Evolutionary conservation across 2,329 filamentous ascomycete species (phyloP).

Genomic region (Aspergillus pseudotamarii): DNA sequence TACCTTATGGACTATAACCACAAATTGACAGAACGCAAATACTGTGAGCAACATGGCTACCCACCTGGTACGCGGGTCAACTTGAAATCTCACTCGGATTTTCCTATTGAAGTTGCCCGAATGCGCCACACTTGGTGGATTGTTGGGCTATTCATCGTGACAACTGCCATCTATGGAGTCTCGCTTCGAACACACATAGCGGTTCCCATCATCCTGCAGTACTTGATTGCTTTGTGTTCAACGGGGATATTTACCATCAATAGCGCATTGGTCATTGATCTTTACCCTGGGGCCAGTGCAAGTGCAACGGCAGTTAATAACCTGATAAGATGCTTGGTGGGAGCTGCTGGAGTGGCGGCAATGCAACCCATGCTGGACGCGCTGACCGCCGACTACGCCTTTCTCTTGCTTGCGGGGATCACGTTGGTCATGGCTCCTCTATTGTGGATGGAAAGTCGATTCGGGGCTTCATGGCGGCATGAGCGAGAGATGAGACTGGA

Average conservation of each 20-base stretch:
- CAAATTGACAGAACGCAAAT: constrained; percentile 1
- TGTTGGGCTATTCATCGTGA: constrained; percentile 8
- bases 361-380: constrained; percentile 36
- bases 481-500: constrained; percentile 18
- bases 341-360: constrained; percentile 37
- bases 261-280: constrained; percentile 42
- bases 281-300: constrained; percentile 35
- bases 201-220: constrained; percentile 42
- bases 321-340: constrained; percentile 39
- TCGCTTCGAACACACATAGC: constrained; percentile 38
- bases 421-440: constrained; percentile 28
- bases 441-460: constrained; percentile 29
- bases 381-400: constrained; percentile 32
- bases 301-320: constrained; percentile 44
- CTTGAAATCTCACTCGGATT: neutral
- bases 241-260: constrained; percentile 40
- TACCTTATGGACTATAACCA: constrained; percentile 19
- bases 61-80: neutral
- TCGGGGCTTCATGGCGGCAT: constrained; percentile 31
- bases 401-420: constrained; percentile 33
- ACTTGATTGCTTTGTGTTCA: constrained; percentile 38
- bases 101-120: constrained; percentile 10
- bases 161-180: constrained; percentile 37
- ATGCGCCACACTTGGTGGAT: constrained; percentile 12
- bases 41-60: constrained; percentile 5